phyloP scores from a whole-genome alignment of 2,329 filamentous ascomycete genomes.

The Botryosphaeria dothidea region DNA sequence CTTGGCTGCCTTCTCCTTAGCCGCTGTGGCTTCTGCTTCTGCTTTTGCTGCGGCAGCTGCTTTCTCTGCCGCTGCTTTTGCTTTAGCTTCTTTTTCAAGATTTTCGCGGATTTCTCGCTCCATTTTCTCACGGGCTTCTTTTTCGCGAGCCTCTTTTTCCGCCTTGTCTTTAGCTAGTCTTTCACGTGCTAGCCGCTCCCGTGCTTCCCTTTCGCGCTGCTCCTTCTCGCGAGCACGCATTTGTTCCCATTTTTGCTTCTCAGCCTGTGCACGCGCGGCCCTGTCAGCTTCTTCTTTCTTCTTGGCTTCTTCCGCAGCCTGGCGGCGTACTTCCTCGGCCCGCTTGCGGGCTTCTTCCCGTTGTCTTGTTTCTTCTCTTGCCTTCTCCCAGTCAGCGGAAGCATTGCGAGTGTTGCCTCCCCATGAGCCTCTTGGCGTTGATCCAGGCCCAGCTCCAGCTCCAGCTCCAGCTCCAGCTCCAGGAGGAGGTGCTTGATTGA shows the following conservation, averaged over 20 bases:
- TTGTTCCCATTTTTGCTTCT: constrained; percentile 55
- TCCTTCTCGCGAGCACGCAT: constrained; percentile 50
- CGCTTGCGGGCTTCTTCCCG: constrained; percentile 61
- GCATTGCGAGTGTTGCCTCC: constrained; percentile 23
- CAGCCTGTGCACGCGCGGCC: constrained; percentile 46
- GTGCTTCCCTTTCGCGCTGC: constrained; percentile 49
- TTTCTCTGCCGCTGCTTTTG: constrained; percentile 19
- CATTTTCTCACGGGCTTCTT: constrained; percentile 44
- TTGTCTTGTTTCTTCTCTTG: constrained; percentile 65
- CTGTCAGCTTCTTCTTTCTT: constrained; percentile 51
- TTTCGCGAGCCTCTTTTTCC: constrained; percentile 35
- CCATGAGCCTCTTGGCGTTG: constrained; percentile 29
- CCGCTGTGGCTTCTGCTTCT: constrained; percentile 32
- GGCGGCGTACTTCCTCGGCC: constrained; percentile 16
- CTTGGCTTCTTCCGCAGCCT: constrained; percentile 4
- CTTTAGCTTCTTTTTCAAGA: constrained; percentile 28
- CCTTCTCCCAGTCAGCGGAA: constrained; percentile 63
- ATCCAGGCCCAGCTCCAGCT: constrained; percentile 24
- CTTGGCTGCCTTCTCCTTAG: constrained; percentile 27
- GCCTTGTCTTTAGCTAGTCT: constrained; percentile 42
- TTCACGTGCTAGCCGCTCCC: constrained; percentile 47
- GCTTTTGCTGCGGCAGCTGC: constrained; percentile 40
- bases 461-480: not conserved
- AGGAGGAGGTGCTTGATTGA: constrained; percentile 17
- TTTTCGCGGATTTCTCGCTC: constrained; percentile 32